Conservation (phyloP, 1,284 basidiomycete genomes). For the Sporisorium reilianum region DNA sequence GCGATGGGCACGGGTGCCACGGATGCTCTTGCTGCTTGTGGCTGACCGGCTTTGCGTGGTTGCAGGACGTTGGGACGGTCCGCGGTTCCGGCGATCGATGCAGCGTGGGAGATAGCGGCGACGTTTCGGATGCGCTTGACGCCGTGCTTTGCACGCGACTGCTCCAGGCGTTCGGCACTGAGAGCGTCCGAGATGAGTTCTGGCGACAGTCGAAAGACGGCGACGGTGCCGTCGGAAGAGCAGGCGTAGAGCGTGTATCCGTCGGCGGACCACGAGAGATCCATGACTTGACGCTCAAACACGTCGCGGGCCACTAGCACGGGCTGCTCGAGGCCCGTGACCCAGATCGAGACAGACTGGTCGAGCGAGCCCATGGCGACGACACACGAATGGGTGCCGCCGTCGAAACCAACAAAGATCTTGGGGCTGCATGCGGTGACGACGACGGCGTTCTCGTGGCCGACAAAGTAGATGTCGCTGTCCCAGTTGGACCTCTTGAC, state of each 20-base stretch:
- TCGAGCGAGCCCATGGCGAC: conserved; percentile 59
- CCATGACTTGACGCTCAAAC: conserved; percentile 93
- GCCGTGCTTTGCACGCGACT: conserved; percentile 55
- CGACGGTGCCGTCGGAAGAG: conserved; percentile 94
- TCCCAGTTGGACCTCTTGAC: conserved; percentile 80
- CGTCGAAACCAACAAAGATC: conserved; percentile 54
- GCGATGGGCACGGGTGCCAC: conserved; percentile 34
- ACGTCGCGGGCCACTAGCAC: conserved; percentile 92
- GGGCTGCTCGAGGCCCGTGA: conserved; percentile 81
- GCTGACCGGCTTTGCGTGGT: conserved; percentile 58
- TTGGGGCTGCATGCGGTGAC: conserved; percentile 72
- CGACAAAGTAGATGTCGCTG: conserved; percentile 79
- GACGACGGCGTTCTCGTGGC: conserved; percentile 97
- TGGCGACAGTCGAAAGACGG: conserved; percentile 83
- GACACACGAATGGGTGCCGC: conserved; percentile 53
- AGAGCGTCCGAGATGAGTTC: conserved; percentile 86
- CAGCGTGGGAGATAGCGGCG: conserved; percentile 1
- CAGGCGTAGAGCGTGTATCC: conserved; percentile 92
- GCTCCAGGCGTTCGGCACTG: conserved; percentile 74
- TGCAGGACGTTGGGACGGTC: conserved; percentile 62
- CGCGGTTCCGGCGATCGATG: conserved; percentile 14
- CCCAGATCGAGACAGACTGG: conserved; percentile 54
- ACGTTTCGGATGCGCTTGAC: conserved; percentile 36
- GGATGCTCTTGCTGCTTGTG: conserved; percentile 25
- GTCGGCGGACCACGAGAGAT: conserved; percentile 91